Conservation (phyloP, 2,329 filamentous ascomycete species). For the Diaporthe ampelina region DNA sequence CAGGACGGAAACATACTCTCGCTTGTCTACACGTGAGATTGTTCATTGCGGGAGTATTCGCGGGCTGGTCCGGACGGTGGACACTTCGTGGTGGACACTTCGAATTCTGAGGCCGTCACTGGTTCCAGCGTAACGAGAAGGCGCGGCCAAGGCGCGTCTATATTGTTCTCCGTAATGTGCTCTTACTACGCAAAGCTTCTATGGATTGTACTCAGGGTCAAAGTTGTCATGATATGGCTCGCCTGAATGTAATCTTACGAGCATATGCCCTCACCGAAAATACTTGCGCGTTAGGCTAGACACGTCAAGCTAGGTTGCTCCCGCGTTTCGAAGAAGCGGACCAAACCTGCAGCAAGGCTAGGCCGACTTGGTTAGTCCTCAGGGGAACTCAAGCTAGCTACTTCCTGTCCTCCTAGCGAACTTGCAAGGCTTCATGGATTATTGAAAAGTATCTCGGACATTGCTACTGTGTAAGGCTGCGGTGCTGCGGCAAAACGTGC, state of each 20-base stretch:
- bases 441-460: not conserved
- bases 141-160: not conserved
- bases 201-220: not conserved
- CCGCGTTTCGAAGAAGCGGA: not conserved
- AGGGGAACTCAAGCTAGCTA: not conserved
- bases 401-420: not conserved
- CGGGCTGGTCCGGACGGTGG: not conserved
- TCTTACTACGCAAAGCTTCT: not conserved
- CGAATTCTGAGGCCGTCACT: not conserved
- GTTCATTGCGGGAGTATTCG: not conserved
- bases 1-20: not conserved
- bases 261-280: too few relatives aligned
- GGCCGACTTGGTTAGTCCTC: not conserved
- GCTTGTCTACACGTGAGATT: not conserved
- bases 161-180: not conserved
- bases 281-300: not conserved
- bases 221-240: not conserved
- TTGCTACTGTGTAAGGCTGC: not conserved
- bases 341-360: not conserved
- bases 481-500: not conserved
- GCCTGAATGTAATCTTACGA: slow-evolving; percentile 9
- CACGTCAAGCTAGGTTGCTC: not conserved
- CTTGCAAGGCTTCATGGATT: not conserved
- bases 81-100: not conserved
- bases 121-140: not conserved